Base-by-base conservation (phyloP, 495 filamentous ascomycete species). In the Bacidia gigantensis region DNA sequence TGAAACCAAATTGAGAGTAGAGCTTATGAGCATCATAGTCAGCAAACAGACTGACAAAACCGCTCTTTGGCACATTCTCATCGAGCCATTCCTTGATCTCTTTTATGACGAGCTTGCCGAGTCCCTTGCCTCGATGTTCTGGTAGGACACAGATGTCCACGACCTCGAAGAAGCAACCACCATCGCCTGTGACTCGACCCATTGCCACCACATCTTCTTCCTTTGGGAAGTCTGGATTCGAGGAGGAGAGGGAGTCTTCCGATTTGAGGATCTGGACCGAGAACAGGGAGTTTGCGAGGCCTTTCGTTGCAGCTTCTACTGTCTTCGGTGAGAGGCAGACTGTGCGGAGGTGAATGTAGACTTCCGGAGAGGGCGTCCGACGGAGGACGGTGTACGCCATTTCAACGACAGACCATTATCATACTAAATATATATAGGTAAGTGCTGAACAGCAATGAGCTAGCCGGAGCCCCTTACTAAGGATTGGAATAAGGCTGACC, bases 61-160 rank as follows among this genome's bases (percentile, higher is more conserved):
- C 64, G 21, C 58, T 58, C 12, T 65, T 23, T 24, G 70, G 64
- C 7, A 70, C 67, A 17, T 64, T 62, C 21, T 58, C 39, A 46
- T 66, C 60, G 40, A 76, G 69, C 39, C 67, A 57, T 10, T 43
- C 54, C 26, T 74, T 56, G n/a, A 76, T 57, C 0, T 60, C 54
- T 56, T 66, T 69, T 62, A 76, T 57, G 26, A 78, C 62, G 7
- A 62, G 59, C 32, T 72, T 69, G 2, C 68, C 76, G 0, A 80
- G 58, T 3, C 75, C 75, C 40, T 69, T 68, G 24, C 68, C 63
- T 56, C 74, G 73, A 53, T 78, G 70, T 3, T 54, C 64, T 1
- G 74, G 69, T 21, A 71, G 58, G 11, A 76, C 69, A 1, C 69
- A 70, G 62, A 78, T 72, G 59, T 79, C 76, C n/a, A 68, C 67